Evolutionary conservation across 306 rosid genomes (phyloP).

Genomic region (Malus domestica): DNA sequence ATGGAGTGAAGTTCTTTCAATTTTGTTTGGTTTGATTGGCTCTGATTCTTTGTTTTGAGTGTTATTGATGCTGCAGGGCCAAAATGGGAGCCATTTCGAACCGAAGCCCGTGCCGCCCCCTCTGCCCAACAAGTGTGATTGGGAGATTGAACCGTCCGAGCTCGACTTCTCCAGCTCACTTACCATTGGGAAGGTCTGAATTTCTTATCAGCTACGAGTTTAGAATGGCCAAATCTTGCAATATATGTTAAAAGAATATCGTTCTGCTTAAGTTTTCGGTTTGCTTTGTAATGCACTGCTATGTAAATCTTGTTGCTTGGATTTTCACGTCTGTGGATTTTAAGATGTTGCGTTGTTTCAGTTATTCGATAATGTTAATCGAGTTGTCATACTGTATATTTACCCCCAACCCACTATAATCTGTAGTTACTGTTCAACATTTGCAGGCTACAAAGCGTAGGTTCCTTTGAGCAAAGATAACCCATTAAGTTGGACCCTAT

Average conservation of each 20-base stretch:
- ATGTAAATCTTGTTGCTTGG: not conserved
- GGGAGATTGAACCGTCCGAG: conserved; percentile 95
- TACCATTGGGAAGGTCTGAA: conserved; percentile 74
- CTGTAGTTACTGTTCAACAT: not conserved
- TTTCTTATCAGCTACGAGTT: conserved; percentile 7
- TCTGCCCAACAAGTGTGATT: conserved; percentile 90
- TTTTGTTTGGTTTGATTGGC: not conserved
- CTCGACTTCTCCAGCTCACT: conserved; percentile 72
- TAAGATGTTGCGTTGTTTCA: not conserved
- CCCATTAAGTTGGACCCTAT: not conserved
- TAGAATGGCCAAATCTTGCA: not conserved
- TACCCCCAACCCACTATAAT: not conserved
- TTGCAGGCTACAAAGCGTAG: not conserved
- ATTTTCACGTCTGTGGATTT: not conserved
- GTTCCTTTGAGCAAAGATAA: not conserved
- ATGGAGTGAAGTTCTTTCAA: not conserved
- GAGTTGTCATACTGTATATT: not conserved
- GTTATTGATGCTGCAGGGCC: conserved; percentile 58
- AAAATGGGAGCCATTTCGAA: conserved; percentile 94
- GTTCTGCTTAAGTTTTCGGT: not conserved
- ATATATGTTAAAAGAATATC: not conserved
- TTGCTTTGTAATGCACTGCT: not conserved
- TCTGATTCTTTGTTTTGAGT: conserved; percentile 5
- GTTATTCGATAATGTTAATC: not conserved
- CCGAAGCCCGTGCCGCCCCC: conserved; percentile 85